Evolutionary conservation across 371 early-diverging fungal genomes (phyloP).

Genomic region (Mortierella sp.): DNA sequence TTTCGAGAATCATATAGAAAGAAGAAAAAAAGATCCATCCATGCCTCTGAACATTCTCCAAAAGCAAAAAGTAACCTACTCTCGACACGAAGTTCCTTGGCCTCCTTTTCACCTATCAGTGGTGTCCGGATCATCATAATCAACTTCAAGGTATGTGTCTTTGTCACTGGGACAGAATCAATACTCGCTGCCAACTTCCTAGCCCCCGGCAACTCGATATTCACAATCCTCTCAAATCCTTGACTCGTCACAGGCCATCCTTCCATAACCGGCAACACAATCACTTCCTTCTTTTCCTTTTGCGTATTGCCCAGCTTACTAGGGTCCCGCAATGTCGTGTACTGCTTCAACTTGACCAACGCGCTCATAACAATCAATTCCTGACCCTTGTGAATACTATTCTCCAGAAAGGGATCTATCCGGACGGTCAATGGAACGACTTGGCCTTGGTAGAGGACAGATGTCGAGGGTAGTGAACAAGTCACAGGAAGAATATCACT

Average conservation of each 20-base stretch:
- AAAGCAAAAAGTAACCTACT: background rate
- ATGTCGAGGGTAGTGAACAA: background rate
- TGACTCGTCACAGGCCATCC: constrained; percentile 7
- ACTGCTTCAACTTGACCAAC: background rate
- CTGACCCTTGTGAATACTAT: background rate
- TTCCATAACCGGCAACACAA: constrained; percentile 12
- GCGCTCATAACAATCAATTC: background rate
- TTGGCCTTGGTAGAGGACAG: background rate
- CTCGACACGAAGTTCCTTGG: background rate
- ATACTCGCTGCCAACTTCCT: background rate
- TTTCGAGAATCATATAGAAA: background rate
- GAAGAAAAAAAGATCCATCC: background rate
- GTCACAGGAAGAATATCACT: background rate
- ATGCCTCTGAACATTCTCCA: background rate
- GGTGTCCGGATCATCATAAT: background rate
- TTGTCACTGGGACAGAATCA: background rate
- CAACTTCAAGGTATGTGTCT: background rate
- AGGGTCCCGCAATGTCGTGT: background rate
- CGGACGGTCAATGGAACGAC: background rate
- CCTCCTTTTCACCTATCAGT: background rate
- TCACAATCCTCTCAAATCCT: constrained; percentile 13
- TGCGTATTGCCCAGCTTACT: background rate
- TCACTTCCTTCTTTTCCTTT: constrained; percentile 4
- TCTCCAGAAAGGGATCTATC: background rate
- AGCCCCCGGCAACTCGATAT: background rate